Evolutionary conservation across 2,329 filamentous ascomycete genomes (phyloP).

Genomic region (Diplodia sapinea): DNA sequence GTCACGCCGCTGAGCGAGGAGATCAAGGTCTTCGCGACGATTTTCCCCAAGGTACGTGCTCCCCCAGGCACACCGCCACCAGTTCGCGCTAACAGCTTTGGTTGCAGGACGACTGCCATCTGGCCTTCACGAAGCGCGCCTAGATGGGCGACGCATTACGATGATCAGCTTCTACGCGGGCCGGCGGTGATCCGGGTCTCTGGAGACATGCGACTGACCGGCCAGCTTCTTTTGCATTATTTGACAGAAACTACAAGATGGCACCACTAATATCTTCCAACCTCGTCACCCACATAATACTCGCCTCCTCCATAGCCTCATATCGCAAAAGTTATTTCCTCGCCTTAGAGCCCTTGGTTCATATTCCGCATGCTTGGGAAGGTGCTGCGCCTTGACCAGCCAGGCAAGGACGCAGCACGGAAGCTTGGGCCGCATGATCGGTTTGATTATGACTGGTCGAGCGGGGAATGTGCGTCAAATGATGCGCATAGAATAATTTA

Average conservation of each 20-base stretch:
- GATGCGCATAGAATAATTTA: constrained; percentile 23
- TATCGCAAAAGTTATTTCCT: constrained; percentile 9
- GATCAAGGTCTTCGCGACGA: constrained; percentile 97
- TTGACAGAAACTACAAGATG: constrained; percentile 5
- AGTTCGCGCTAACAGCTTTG: constrained; percentile 6
- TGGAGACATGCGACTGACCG: constrained; percentile 23
- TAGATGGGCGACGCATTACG: constrained; percentile 25
- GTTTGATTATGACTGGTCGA: constrained; percentile 17
- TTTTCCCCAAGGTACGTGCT: constrained; percentile 82
- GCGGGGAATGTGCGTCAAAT: constrained; percentile 19
- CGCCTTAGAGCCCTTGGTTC: constrained; percentile 16
- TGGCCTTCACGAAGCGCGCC: constrained; percentile 31
- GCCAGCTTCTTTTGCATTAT: constrained; percentile 19
- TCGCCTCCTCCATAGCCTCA: constrained; percentile 10
- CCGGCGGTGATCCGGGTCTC: constrained; percentile 26
- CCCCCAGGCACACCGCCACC: neutral
- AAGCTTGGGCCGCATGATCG: constrained; percentile 23
- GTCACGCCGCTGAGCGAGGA: constrained; percentile 84
- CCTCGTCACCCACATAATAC: constrained; percentile 4
- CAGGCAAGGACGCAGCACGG: neutral
- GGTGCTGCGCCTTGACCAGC: neutral
- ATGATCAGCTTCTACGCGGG: constrained; percentile 26
- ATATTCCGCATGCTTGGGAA: constrained; percentile 10
- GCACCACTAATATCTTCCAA: constrained; percentile 9
- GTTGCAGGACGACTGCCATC: constrained; percentile 33